These are phyloP conservation scores for Zanthoxylum bungeanum DNA, from an alignment of 345 rosid species.

Conservation along the genomic window DNA sequence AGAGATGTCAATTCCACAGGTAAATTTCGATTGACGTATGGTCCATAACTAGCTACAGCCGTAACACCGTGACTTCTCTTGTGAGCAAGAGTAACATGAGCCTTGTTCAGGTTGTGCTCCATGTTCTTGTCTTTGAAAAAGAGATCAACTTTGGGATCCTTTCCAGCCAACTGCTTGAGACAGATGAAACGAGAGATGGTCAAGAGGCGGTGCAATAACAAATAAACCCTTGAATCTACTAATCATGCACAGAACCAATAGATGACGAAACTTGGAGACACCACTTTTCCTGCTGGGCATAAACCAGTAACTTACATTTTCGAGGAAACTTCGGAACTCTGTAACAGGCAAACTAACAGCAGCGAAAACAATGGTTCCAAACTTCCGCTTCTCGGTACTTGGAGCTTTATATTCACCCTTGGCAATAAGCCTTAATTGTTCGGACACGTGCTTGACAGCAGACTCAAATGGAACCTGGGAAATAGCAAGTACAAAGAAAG, in stretches of 20 bases:
- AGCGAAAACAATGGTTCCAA: conserved; percentile 70
- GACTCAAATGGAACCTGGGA: conserved; percentile 76
- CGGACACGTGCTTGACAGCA: conserved; percentile 65
- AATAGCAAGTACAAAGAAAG: neutral
- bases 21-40: conserved; percentile 43
- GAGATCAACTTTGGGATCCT: conserved; percentile 39
- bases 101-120: conserved; percentile 41
- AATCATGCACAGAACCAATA: too few species aligned
- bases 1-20: conserved; percentile 71
- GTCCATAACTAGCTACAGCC: conserved; percentile 67
- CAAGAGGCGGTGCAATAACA: neutral
- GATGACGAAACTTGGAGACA: too few species aligned
- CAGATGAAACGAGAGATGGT: neutral
- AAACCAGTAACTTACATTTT: conserved; percentile 39
- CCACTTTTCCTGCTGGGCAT: neutral
- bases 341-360: conserved; percentile 65
- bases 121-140: conserved; percentile 56
- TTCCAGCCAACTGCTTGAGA: conserved; percentile 47
- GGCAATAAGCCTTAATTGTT: conserved; percentile 64
- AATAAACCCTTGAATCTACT: neutral
- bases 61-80: conserved; percentile 88
- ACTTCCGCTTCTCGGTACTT: conserved; percentile 57
- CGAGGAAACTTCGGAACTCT: conserved; percentile 52
- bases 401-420: conserved; percentile 68
- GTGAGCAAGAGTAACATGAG: conserved; percentile 93